Percentiles rank a stretch among this genome's conserved stretches.
Conservation (phyloP, 2,329 filamentous ascomycete species). For the Metarhizium album region DNA sequence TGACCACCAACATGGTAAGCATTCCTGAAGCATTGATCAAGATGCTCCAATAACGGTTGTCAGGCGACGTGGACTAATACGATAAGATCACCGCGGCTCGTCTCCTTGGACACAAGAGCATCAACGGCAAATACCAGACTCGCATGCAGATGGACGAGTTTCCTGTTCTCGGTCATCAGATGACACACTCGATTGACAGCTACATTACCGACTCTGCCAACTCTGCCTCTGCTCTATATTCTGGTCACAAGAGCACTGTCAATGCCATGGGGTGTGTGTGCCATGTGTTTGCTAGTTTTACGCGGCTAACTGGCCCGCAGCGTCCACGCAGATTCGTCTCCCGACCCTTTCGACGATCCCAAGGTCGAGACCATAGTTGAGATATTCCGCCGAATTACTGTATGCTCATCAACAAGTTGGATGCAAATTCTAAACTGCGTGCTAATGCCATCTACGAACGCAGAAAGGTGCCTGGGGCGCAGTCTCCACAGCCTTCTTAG, state of each 20-base stretch:
- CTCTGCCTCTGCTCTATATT: conserved; percentile 71
- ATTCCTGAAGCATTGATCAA: conserved; percentile 6
- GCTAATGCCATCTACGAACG: neutral
- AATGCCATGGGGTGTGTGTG: conserved; percentile 57
- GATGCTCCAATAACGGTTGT: neutral
- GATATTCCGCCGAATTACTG: conserved; percentile 60
- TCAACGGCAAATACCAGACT: conserved; percentile 77
- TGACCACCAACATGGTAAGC: conserved; percentile 59
- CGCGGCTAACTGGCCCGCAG: conserved; percentile 16
- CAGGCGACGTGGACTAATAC: neutral
- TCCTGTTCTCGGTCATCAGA: conserved; percentile 77
- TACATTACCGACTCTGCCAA: conserved; percentile 86
- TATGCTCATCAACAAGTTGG: conserved; percentile 30
- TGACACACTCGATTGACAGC: conserved; percentile 76
- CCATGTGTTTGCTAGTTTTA: neutral
- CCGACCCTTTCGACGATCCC: conserved; percentile 66
- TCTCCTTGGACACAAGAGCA: conserved; percentile 67
- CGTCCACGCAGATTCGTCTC: conserved; percentile 68
- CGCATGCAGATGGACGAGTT: conserved; percentile 72
- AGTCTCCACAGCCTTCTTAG: conserved; percentile 71
- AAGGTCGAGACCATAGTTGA: conserved; percentile 79
- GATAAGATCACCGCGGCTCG: conserved; percentile 60
- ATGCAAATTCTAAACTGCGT: neutral
- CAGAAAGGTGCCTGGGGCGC: conserved; percentile 47
- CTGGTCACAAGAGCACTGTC: conserved; percentile 73